A percentile compares a stretch with the other conserved stretches of the same genome.
Conservation (phyloP, 345 rosid genomes). For the Isatis tinctoria region DNA sequence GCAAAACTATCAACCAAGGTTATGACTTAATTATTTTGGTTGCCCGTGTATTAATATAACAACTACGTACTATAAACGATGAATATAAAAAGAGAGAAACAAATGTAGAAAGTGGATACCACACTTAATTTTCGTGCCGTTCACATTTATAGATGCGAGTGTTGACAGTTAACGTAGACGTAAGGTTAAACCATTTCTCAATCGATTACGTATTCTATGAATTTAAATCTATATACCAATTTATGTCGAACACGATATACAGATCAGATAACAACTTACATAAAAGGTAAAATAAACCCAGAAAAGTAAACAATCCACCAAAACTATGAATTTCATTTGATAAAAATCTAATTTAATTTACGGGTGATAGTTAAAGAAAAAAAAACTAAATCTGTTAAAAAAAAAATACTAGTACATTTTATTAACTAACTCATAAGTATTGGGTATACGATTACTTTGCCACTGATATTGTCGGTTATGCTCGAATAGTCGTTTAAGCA, state of each 20-base stretch:
- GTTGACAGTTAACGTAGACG: constrained; percentile 14
- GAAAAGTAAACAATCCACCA: no score
- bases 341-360: no score
- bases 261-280: background rate
- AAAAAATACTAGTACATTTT: background rate
- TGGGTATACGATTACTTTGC: background rate
- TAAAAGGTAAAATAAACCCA: no score
- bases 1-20: background rate
- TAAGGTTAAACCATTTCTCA: background rate
- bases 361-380: no score
- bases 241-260: background rate
- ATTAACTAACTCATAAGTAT: no score
- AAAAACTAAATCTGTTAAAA: background rate
- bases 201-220: background rate
- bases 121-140: constrained; percentile 26
- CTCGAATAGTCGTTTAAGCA: background rate
- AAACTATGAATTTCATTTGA: no score
- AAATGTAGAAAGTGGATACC: constrained; percentile 14
- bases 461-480: background rate
- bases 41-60: no score
- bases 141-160: constrained; percentile 20
- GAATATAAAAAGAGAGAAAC: background rate
- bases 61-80: no score
- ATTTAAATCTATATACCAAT: background rate
- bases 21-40: background rate